Base-by-base conservation (phyloP, 2,329 filamentous ascomycete genomes). In the Penicillium sp. region DNA sequence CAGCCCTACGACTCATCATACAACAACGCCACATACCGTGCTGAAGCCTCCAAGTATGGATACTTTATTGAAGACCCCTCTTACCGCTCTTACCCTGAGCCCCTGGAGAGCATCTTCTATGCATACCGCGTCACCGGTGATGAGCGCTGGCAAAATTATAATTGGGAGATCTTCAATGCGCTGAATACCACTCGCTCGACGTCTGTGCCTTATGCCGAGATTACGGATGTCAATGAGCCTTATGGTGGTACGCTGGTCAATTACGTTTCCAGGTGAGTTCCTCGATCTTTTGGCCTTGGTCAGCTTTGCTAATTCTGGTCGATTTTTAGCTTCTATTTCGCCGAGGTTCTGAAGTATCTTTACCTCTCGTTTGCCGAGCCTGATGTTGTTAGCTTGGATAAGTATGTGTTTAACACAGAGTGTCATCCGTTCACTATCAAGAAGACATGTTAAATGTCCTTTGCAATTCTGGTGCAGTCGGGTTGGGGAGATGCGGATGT, bases 281-380 rank as follows among this genome's bases (percentile, higher is more conserved):
- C 19, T 19, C 39, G 1, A 1, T 21, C 19, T 39, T 1, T 41
- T 19, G 5, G 7, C 3, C 11, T 6, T 41, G 19, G 10, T 19
- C n/a, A 19, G n/a, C 13, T 49, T 49, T 14, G 11, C 48, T 50
- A 9, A 50, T 24, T 24, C 0, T 19, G 14, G n/a, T 7, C 4
- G n/a, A 27, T 22, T 13, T 22, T 13, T 14, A 63, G 59, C 53
- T 65, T 63, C 29, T 65, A 63, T 35, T 65, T 63, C 21, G 85
- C 85, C 1, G 85, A 88, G 74, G 88, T 86, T 62, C 73, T 88
- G 51, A 88, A 88, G 70, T 88, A 88, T 70, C 87, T 87, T 62
- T 88, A 85, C 59, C 73, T 89, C 55, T 78, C 86, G 9, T 88
- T 87, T 67, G 79, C 78, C 31, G 84, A 86, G 41, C 85, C 84